Conservation (phyloP, 352 stramenopile species). For the Thalassiosira pacifica region DNA sequence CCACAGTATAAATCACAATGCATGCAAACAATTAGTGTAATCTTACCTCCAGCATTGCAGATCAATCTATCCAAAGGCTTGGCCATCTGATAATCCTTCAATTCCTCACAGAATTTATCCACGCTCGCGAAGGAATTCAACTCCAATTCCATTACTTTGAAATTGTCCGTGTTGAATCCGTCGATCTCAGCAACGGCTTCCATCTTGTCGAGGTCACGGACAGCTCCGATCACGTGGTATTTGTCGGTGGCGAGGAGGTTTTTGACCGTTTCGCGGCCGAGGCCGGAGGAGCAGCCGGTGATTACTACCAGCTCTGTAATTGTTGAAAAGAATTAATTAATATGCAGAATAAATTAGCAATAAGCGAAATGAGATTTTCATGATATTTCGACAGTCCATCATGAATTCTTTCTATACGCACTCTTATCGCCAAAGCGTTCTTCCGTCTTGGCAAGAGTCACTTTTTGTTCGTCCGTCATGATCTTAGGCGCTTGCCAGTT, state of each 20-base stretch:
- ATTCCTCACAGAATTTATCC: conserved; percentile 86
- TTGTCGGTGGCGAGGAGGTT: conserved; percentile 83
- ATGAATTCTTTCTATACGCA: conserved; percentile 71
- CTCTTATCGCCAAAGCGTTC: conserved; percentile 86
- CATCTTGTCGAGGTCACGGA: conserved; percentile 89
- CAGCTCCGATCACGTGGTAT: conserved; percentile 89
- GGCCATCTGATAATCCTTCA: conserved; percentile 83
- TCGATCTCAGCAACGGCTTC: conserved; percentile 88
- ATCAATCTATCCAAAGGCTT: conserved; percentile 88
- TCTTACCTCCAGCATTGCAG: conserved; percentile 87
- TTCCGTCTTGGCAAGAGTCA: conserved; percentile 67
- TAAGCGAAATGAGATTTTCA: conserved; percentile 3
- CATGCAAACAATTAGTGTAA: conserved; percentile 9
- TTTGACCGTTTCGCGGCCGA: conserved; percentile 87
- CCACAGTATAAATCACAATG: neutral
- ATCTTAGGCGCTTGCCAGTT: conserved; percentile 80
- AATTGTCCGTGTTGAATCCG: conserved; percentile 86
- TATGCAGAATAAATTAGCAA: too few relatives aligned
- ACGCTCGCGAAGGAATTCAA: conserved; percentile 89
- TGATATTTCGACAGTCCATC: too few relatives aligned
- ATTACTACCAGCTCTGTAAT: conserved; percentile 88
- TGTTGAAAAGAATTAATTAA: too few relatives aligned
- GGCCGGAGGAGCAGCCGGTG: conserved; percentile 88
- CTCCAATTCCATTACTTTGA: conserved; percentile 89
- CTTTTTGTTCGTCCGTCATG: conserved; percentile 72